Evolutionary conservation across 805 yeast species (phyloP), one percentile per base, ranked within the genome.

Genomic region (Saccharomycopsis sp.): DNA sequence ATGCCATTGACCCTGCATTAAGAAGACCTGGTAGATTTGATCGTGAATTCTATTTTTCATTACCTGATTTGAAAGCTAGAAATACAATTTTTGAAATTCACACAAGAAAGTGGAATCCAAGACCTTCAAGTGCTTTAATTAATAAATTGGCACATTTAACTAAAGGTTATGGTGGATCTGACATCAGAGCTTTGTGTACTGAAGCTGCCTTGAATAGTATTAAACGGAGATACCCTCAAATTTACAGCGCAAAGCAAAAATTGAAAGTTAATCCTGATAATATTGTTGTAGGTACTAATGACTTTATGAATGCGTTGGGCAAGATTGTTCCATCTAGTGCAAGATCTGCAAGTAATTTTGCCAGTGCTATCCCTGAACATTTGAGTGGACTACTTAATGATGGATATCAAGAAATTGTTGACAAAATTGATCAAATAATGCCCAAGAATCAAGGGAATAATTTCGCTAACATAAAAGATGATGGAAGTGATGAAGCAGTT

Each of bases 141-240:
- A 69, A 71, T 4, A 77, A 79, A 44, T 68, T 93, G 28, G 90
- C 97, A 0, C 70, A 70, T 17, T 64, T 86, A 46, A 90, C 98
- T 0, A 90, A 89, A 59, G 98, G 98, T 0, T 93, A 85, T 58
- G 98, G 98, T 38, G 98, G 98, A 67, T 97, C 98, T 2, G 98
- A 93, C 61, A 67, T 93, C 51, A 69, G 96, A 44, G 96, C 97
- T 0, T 66, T 93, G 24, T 88, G 97, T 60, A 90, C 97, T 0
- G 98, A 93, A 59, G 89, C 97, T 24, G 97, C 97, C 0, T 68
- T 93, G 51, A 81, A 83, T 56, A 81, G 96, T 56, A 90, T 93
- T 33, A 97, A 90, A 63, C 68, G 97, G 52, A 76, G 81, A 38
- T 90, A 82, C 54, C 99, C 99, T 0, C 97, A 93, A 62, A 90